Percentiles rank a stretch among this genome's conserved stretches.
Evolutionary conservation across 1,139 yeast species (phyloP).

Genomic region (Diutina pseudorugosa): DNA sequence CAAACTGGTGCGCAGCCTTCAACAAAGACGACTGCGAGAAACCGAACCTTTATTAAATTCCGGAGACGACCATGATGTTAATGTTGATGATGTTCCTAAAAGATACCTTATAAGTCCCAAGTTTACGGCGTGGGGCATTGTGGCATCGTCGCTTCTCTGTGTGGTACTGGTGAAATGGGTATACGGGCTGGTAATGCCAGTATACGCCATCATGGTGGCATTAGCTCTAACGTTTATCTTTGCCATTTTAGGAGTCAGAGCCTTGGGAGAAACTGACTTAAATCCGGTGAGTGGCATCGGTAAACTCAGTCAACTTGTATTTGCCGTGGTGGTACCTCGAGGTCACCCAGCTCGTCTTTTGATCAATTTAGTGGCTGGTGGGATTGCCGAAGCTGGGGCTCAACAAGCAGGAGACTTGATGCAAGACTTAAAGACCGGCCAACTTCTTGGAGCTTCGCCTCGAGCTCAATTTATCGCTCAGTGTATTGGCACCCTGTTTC

Average conservation of each 20-base stretch:
- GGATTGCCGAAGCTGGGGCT: conserved; percentile 96
- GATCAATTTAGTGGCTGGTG: conserved; percentile 87
- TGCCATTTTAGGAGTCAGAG: conserved; percentile 81
- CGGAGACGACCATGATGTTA: no score
- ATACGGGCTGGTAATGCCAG: conserved; percentile 62
- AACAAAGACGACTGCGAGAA: not conserved
- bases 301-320: conserved; percentile 77
- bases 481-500: conserved; percentile 74
- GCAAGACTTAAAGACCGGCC: conserved; percentile 96
- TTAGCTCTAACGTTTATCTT: conserved; percentile 64
- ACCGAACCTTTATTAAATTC: not conserved
- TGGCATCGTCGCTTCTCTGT: conserved; percentile 56
- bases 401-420: conserved; percentile 97
- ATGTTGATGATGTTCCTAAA: not conserved
- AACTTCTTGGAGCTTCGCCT: conserved; percentile 84
- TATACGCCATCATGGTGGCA: conserved; percentile 58
- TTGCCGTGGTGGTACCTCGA: conserved; percentile 72
- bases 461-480: conserved; percentile 87
- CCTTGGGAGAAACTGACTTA: conserved; percentile 91
- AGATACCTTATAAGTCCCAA: conserved; percentile 34
- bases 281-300: conserved; percentile 97
- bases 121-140: conserved; percentile 48
- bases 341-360: conserved; percentile 71
- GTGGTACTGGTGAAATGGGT: conserved; percentile 48
- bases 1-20: conserved; percentile 20